A percentile compares a stretch with the other conserved stretches of the same genome.
These are phyloP conservation scores for Pseudogymnoascus sp. DNA, from an alignment of 2,329 filamentous ascomycete genomes.

Conservation along the genomic window DNA sequence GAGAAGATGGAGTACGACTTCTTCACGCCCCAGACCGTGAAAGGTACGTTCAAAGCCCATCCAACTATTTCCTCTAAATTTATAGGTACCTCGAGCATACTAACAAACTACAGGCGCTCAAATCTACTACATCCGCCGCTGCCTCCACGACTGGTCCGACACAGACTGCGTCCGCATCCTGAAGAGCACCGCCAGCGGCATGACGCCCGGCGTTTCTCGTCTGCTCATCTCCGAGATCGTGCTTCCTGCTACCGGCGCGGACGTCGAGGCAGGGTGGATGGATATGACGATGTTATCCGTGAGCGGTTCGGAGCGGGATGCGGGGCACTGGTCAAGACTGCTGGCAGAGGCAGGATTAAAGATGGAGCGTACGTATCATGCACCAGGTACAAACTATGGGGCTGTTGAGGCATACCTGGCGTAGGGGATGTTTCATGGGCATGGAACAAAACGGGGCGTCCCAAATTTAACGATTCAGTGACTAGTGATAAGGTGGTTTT, in stretches of 20 bases:
- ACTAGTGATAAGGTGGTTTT: background rate
- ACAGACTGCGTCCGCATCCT: conserved; percentile 28
- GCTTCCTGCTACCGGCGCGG: conserved; percentile 15
- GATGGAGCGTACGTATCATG: conserved; percentile 9
- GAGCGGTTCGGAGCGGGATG: conserved; percentile 12
- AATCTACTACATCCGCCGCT: conserved; percentile 29
- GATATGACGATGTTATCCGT: conserved; percentile 15
- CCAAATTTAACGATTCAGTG: background rate
- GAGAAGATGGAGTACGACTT: conserved; percentile 26
- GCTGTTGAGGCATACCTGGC: conserved; percentile 9
- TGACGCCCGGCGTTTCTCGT: conserved; percentile 24
- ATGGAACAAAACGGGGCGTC: background rate
- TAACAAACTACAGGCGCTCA: conserved; percentile 21
- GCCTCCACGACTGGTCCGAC: conserved; percentile 36
- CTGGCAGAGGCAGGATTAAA: conserved; percentile 12
- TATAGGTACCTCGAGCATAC: background rate
- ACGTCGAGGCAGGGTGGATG: conserved; percentile 9
- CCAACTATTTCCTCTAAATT: background rate
- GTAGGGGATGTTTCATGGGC: background rate
- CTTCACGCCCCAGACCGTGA: conserved; percentile 27
- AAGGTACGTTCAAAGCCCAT: conserved; percentile 3
- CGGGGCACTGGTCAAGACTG: conserved; percentile 13
- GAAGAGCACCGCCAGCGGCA: conserved; percentile 23
- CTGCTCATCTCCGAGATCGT: conserved; percentile 26
- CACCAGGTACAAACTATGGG: conserved; percentile 7